Base-by-base conservation (phyloP, 768 basidiomycete genomes). In the Hericium alpestre region DNA sequence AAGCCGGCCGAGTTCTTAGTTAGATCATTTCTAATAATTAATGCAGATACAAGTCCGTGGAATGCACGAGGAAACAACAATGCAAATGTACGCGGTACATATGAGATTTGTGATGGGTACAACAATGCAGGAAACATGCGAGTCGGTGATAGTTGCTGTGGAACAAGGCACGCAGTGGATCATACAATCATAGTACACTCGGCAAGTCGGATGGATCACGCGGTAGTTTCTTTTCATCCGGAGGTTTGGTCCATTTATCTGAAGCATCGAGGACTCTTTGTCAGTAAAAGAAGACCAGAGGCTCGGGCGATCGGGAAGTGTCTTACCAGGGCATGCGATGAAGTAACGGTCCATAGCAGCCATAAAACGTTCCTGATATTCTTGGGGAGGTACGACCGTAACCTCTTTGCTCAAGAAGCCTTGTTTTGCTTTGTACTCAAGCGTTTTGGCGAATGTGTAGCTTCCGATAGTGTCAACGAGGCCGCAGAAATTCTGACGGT, bases 381-480 rank as follows among this genome's bases (percentile, higher is more conserved):
- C 87, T 3, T 79, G 73, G 2, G 89, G 89, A 1, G 89, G 89
- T 43, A 92, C 76, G 13, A 91, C 85, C 0, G 89, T 92, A 9
- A 88, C 81, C 38, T 90, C 84, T 60, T 88, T 84, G 2, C 79
- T 81, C 12, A 53, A 41, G 20, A 59, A 63, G 16, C 91, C 73
- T 4, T 81, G 83, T 68, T 93, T 93, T 9, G 87, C 87, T 66
- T 89, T 87, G 64, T 89, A 89, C 68, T 93, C 90, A 7, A 93
- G 72, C 0, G 87, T 90, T 69, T 91, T 93, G 2, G 87, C 89
- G 61, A 91, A 85, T 0, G 87, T 89, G 68, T 86, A 93, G 63
- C 86, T 88, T 27, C 88, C 90, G 23, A 93, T 90, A 0, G 88
- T 90, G 66, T 93, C 90, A 9, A 93, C 89, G 1, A 93, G 75